These are phyloP conservation scores for Penicillium manginii DNA, from an alignment of 495 filamentous ascomycete species.

Conservation along the genomic window DNA sequence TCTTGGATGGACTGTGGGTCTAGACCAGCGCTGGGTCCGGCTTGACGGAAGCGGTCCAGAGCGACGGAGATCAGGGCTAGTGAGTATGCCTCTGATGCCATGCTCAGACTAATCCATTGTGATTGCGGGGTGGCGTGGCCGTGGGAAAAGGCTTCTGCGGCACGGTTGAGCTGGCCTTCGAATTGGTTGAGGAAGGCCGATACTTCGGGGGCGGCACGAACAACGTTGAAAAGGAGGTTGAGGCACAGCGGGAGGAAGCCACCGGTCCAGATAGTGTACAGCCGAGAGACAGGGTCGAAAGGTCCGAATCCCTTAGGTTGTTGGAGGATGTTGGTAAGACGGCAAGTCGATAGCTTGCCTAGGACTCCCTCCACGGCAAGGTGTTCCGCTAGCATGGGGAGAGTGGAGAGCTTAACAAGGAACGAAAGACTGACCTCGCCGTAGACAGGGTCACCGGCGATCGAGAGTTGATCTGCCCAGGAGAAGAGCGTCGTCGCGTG, in stretches of 20 bases:
- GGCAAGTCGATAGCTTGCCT: conserved; percentile 74
- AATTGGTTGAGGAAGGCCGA: conserved; percentile 86
- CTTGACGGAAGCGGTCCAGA: conserved; percentile 61
- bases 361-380: conserved; percentile 85
- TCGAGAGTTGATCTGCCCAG: conserved; percentile 79
- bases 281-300: conserved; percentile 58
- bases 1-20: conserved; percentile 64
- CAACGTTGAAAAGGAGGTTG: conserved; percentile 83
- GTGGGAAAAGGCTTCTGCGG: conserved; percentile 62
- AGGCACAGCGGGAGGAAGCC: conserved; percentile 88
- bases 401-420: conserved; percentile 80
- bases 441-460: conserved; percentile 87
- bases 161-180: conserved; percentile 67
- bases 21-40: conserved; percentile 59
- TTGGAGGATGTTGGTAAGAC: conserved; percentile 69
- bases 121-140: conserved; percentile 41
- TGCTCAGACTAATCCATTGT: conserved; percentile 65
- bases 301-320: conserved; percentile 71
- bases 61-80: conserved; percentile 73
- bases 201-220: conserved; percentile 79
- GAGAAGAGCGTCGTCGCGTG: conserved; percentile 87
- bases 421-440: conserved; percentile 86
- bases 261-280: conserved; percentile 84
- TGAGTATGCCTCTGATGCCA: conserved; percentile 75
- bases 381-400: conserved; percentile 84